A percentile compares a stretch with the other conserved stretches of the same genome.
Conservation (phyloP, 1,284 basidiomycete genomes). For the Ceratobasidium sp. region DNA sequence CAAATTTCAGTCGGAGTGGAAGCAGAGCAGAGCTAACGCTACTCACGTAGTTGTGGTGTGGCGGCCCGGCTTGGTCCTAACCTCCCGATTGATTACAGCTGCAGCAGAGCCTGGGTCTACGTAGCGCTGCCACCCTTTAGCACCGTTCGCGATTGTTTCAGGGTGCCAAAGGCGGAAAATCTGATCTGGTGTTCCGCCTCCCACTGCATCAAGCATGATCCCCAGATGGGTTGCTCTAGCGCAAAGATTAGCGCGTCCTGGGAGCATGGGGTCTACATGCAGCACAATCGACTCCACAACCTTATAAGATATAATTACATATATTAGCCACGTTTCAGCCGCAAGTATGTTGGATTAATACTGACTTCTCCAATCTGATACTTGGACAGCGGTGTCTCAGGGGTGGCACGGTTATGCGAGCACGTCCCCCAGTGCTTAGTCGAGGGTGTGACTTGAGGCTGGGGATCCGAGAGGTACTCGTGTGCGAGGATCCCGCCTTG, state of each 20-base stretch:
- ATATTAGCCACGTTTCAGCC: neutral
- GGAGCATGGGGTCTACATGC: slow-evolving; percentile 21
- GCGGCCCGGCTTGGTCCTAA: slow-evolving; percentile 8
- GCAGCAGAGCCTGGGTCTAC: neutral
- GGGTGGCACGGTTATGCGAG: slow-evolving; percentile 19
- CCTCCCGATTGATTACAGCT: neutral
- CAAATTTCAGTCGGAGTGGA: neutral
- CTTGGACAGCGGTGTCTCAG: slow-evolving; percentile 20
- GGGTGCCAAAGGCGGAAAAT: slow-evolving; percentile 34
- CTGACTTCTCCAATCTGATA: slow-evolving; percentile 26
- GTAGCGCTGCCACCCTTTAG: slow-evolving; percentile 8
- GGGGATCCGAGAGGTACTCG: slow-evolving; percentile 15
- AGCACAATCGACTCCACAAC: slow-evolving; percentile 14
- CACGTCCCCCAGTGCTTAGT: slow-evolving; percentile 21
- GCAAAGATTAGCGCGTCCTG: slow-evolving; percentile 3
- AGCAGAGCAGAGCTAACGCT: too few species aligned
- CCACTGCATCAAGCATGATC: slow-evolving; percentile 24
- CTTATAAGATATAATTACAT: too few species aligned
- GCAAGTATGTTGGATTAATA: neutral
- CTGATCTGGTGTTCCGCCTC: slow-evolving; percentile 10
- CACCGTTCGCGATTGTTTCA: slow-evolving; percentile 21
- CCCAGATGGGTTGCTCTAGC: slow-evolving; percentile 5
- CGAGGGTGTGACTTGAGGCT: slow-evolving; percentile 9
- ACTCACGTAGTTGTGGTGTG: slow-evolving; percentile 19
- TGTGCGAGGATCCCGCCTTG: slow-evolving; percentile 27